A percentile compares a stretch with the other conserved stretches of the same genome.
phyloP scores from a whole-genome alignment of 192 early-diverging fungal genomes.

The Backusella luteola region DNA sequence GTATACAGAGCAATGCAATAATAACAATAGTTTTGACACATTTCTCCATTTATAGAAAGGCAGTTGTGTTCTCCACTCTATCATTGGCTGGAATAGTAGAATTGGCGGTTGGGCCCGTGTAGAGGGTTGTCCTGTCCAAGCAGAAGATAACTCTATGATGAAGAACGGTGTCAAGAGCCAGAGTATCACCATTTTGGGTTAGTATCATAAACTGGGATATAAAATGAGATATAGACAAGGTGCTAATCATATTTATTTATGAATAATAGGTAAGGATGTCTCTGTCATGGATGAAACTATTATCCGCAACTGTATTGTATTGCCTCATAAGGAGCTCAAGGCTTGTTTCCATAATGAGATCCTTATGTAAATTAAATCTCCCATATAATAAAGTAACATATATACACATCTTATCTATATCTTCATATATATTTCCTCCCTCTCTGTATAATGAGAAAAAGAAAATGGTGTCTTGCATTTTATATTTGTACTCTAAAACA shows the following conservation, averaged over 20 bases:
- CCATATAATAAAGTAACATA: conserved; percentile 1
- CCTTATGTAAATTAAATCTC: conserved; percentile 70
- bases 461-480: no score
- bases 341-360: conserved; percentile 90
- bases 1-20: background rate
- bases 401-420: background rate
- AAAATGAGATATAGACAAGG: background rate
- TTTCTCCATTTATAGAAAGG: conserved; percentile 60
- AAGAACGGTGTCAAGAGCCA: conserved; percentile 89
- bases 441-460: no score
- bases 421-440: background rate
- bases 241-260: background rate
- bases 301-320: conserved; percentile 95
- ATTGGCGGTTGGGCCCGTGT: conserved; percentile 93
- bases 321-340: conserved; percentile 97
- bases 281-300: conserved; percentile 90
- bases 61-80: conserved; percentile 80
- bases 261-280: conserved; percentile 71
- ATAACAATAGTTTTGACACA: background rate
- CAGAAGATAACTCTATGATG: conserved; percentile 73
- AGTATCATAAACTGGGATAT: background rate
- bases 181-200: conserved; percentile 86
- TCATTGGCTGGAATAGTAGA: conserved; percentile 93
- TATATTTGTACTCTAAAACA: no score
- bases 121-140: conserved; percentile 75